These are phyloP conservation scores for Vaccinium corymbosum DNA, from an alignment of 148 eudicot genomes.

Conservation along the genomic window DNA sequence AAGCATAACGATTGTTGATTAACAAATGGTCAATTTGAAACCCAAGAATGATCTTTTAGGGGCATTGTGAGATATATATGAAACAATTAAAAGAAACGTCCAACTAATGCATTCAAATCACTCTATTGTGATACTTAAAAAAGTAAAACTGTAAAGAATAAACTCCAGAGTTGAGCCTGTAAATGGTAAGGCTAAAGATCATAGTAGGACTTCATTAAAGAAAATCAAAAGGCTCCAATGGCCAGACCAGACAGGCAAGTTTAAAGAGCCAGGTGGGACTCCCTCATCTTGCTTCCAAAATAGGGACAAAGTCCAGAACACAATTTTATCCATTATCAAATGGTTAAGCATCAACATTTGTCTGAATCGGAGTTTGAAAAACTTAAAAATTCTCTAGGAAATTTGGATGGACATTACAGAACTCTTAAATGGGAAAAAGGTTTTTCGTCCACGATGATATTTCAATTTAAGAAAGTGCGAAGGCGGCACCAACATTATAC, in stretches of 20 bases:
- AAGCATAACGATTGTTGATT: not conserved
- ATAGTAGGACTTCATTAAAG: not conserved
- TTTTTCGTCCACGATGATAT: not conserved
- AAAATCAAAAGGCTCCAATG: not conserved
- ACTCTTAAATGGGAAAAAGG: not conserved
- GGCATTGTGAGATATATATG: not conserved
- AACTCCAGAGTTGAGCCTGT: not conserved
- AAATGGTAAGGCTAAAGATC: slow-evolving; percentile 7
- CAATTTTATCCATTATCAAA: not conserved
- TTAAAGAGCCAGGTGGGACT: not conserved
- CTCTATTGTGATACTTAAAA: not conserved
- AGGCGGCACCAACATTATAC: not conserved
- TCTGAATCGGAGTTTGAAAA: not conserved
- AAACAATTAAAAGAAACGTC: not conserved
- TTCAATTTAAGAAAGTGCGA: not conserved
- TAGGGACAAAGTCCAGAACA: not conserved
- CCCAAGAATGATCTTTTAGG: not conserved
- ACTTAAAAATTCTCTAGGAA: slow-evolving; percentile 5
- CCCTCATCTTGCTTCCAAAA: not conserved
- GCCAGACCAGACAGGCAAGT: not conserved
- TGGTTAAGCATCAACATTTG: not conserved
- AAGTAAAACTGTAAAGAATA: not conserved
- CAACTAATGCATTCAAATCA: not conserved
- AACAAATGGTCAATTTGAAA: slow-evolving; percentile 9
- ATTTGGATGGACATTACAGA: not conserved